These are phyloP conservation scores for Sclerotinia minor DNA, from an alignment of 2,329 filamentous ascomycete genomes.

Conservation along the genomic window DNA sequence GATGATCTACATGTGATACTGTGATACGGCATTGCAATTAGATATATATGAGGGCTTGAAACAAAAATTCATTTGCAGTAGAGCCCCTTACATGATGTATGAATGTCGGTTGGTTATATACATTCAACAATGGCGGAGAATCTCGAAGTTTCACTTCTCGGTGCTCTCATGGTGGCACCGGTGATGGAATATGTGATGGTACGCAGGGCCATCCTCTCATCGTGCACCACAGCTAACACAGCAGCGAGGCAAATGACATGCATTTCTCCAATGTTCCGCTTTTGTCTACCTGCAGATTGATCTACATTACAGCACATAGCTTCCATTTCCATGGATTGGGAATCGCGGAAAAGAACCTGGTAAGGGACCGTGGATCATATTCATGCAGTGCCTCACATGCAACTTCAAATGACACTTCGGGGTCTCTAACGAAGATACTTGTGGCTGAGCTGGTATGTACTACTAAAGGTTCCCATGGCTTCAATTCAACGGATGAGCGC, in stretches of 20 bases:
- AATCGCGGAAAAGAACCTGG: neutral
- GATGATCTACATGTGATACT: constrained; percentile 19
- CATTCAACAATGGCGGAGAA: too few relatives aligned
- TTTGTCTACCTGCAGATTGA: neutral
- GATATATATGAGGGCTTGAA: neutral
- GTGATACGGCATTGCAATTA: constrained; percentile 12
- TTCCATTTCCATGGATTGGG: neutral
- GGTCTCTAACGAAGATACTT: neutral
- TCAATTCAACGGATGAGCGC: neutral
- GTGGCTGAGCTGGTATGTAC: neutral
- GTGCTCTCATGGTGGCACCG: neutral
- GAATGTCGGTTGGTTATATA: neutral
- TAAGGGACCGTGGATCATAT: too few relatives aligned
- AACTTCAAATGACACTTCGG: neutral
- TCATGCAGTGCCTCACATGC: too few relatives aligned
- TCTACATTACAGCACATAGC: neutral
- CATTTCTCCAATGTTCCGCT: neutral
- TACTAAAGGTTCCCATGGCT: neutral
- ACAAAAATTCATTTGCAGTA: neutral
- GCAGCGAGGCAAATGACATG: neutral
- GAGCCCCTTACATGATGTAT: constrained; percentile 2
- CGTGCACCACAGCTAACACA: neutral
- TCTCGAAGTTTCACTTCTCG: neutral
- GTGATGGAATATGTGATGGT: neutral
- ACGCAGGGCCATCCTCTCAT: neutral